Conservation (phyloP, 2,329 filamentous ascomycete genomes). For the Fusarium sp. region DNA sequence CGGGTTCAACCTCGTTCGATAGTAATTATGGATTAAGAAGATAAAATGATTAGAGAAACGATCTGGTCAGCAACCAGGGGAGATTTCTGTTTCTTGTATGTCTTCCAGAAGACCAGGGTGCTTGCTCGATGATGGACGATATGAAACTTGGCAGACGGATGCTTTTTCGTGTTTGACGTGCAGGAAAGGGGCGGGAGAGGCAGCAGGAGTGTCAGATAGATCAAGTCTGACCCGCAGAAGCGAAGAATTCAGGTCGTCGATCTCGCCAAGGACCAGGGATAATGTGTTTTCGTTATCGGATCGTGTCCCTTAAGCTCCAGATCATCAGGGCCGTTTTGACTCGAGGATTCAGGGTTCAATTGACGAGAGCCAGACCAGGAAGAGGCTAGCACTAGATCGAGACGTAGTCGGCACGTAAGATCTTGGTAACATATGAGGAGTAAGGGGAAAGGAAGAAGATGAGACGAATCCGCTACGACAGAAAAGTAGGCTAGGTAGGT, state of each 20-base stretch:
- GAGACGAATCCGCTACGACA: conserved; percentile 46
- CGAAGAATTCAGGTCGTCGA: conserved; percentile 41
- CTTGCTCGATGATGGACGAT: conserved; percentile 25
- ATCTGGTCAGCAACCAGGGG: conserved; percentile 26
- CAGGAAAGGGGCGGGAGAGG: conserved; percentile 26
- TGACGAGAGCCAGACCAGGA: conserved; percentile 20
- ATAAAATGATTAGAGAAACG: conserved; percentile 30
- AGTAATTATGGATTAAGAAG: conserved; percentile 43
- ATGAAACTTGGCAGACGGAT: conserved; percentile 31
- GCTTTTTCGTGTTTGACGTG: conserved; percentile 34
- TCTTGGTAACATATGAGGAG: conserved; percentile 34
- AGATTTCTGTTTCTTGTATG: conserved; percentile 38
- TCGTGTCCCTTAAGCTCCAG: conserved; percentile 32
- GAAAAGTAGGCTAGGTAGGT: conserved; percentile 24
- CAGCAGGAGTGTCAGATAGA: conserved; percentile 35
- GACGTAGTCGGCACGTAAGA: conserved; percentile 25
- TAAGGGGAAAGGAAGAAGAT: conserved; percentile 42
- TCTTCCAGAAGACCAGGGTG: conserved; percentile 29
- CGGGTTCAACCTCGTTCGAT: conserved; percentile 31
- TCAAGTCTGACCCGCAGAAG: conserved; percentile 37
- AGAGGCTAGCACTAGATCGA: conserved; percentile 27
- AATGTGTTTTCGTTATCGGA: conserved; percentile 19
- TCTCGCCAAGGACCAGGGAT: conserved; percentile 33
- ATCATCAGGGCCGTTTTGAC: conserved; percentile 31
- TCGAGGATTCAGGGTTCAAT: conserved; percentile 24